These are phyloP conservation scores for Piloderma croceum DNA, from an alignment of 768 basidiomycete genomes.

Conservation along the genomic window DNA sequence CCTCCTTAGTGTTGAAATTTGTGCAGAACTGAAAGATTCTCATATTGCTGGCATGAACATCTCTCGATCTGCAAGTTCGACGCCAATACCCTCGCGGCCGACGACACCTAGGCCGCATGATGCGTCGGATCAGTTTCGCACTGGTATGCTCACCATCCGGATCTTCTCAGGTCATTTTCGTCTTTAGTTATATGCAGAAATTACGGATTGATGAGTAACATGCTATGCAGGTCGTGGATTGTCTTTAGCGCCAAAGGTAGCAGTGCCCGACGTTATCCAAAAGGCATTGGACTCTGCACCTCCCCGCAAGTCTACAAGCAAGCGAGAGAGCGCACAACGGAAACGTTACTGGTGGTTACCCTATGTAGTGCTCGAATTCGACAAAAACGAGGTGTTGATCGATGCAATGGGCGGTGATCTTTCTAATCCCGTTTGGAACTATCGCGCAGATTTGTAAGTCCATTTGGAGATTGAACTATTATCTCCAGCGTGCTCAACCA, in stretches of 20 bases:
- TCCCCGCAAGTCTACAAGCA: slow-evolving; percentile 54
- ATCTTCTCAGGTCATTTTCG: slow-evolving; percentile 78
- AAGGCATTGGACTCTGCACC: slow-evolving; percentile 66
- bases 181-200: no score
- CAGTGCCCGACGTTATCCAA: slow-evolving; percentile 80
- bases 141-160: slow-evolving; percentile 90
- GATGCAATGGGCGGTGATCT: slow-evolving; percentile 97
- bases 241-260: slow-evolving; percentile 68
- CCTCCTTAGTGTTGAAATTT: slow-evolving; percentile 1
- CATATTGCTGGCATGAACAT: slow-evolving; percentile 66
- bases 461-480: no score
- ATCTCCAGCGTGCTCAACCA: no score
- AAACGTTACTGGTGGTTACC: slow-evolving; percentile 96
- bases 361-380: slow-evolving; percentile 95
- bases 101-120: slow-evolving; percentile 61
- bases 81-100: slow-evolving; percentile 78
- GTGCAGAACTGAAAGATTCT: slow-evolving; percentile 59
- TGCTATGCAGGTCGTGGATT: slow-evolving; percentile 64
- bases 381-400: slow-evolving; percentile 94
- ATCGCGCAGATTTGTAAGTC: slow-evolving; percentile 91
- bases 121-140: slow-evolving; percentile 63
- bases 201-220: slow-evolving; percentile 14
- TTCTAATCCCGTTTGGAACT: slow-evolving; percentile 88
- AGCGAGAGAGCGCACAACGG: slow-evolving; percentile 88
- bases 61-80: slow-evolving; percentile 76